Evolutionary conservation across 306 rosid species (phyloP), one percentile per base, ranked within the genome.

Genomic region (Lagenaria siceraria): DNA sequence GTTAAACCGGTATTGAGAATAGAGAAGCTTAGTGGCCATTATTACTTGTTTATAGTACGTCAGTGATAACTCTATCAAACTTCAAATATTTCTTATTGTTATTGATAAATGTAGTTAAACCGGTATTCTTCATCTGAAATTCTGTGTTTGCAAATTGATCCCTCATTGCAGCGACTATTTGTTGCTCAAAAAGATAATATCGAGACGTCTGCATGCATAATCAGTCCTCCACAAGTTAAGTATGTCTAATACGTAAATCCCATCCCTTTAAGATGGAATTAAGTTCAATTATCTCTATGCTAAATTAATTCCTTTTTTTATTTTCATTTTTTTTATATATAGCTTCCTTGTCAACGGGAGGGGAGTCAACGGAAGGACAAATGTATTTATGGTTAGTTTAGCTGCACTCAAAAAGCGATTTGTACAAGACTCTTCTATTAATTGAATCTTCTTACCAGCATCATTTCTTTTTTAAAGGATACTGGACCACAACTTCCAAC

Each of bases 301-400:
- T 60, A 72, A 22, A 12, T 80, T 75, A 78, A 54, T 75, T 74
- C 80, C 79, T 2, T 76, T 43, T 66, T 38, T 5, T 6, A 68
- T 78, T 46, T 12, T 46, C 18, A 10, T 75, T 49, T 53, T 38
- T 66, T 11, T 6, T 74, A 69, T 77, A 73, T 87, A 80, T 83
- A 96, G 99, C 84, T 86, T 96, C 87, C 90, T 96, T 82, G 80
- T 96, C 71, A 96, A 96, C 82, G 99, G 99, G 79, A 96, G 77
- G 86, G 96, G 87, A 62, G 85, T 92, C 31, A 83, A 82, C 22
- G 76, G 76, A 72, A 87, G 99, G 84, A 89, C 83, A 66, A 89
- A 77, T 63, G 61, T 70, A 55, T 46, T 21, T 31, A 83, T 89
- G 99, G 99, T 92, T 82, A 75, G 92, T 86, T 19, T 8, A 18